Percentiles rank a stretch among this genome's conserved stretches.
Evolutionary conservation across 352 stramenopile species (phyloP).

Genomic region (Thalassiosira hispida): DNA sequence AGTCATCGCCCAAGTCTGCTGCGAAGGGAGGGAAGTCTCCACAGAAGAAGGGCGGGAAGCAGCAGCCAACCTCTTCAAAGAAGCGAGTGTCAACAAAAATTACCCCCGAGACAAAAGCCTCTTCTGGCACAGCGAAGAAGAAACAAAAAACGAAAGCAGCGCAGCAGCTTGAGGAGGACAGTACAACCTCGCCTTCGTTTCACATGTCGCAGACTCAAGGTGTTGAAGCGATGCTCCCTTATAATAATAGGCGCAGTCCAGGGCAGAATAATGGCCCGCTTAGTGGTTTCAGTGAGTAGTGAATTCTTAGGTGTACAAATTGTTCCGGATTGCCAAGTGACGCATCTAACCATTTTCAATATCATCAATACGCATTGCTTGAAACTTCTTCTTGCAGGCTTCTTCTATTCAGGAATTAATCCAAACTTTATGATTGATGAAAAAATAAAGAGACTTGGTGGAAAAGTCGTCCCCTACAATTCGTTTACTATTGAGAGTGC

Average conservation of each 20-base stretch:
- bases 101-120: conserved; percentile 29
- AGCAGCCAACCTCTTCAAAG: conserved; percentile 4
- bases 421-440: conserved; percentile 24
- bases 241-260: conserved; percentile 20
- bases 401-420: conserved; percentile 48
- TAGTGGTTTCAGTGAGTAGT: conserved; percentile 31
- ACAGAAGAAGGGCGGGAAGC: conserved; percentile 14
- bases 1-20: background rate
- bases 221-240: conserved; percentile 21
- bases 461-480: conserved; percentile 20
- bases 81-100: conserved; percentile 26
- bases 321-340: background rate
- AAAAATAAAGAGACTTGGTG: conserved; percentile 40
- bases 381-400: conserved; percentile 12
- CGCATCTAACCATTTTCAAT: background rate
- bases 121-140: conserved; percentile 28
- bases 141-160: conserved; percentile 40
- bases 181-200: conserved; percentile 45
- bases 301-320: background rate
- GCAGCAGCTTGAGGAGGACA: conserved; percentile 2
- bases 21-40: conserved; percentile 7
- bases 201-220: conserved; percentile 56
- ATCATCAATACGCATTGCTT: too few relatives aligned
- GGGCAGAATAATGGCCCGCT: conserved; percentile 19
- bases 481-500: conserved; percentile 16